phyloP scores from a whole-genome alignment of 164 flowering plant genomes.

The Santalum album region DNA sequence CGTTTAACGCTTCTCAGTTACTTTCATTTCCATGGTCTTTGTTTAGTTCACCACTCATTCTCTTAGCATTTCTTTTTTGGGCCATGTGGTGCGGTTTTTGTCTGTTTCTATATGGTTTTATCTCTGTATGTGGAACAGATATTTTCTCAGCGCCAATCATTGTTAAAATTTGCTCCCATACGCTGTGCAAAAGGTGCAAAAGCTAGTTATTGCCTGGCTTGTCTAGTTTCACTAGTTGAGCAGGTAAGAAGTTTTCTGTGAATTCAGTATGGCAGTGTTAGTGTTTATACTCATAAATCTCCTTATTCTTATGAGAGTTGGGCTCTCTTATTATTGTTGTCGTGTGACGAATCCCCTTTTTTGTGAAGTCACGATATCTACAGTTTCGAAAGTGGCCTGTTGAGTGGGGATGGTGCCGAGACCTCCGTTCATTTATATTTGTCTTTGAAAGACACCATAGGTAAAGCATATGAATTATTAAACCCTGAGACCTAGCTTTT shows the following conservation, averaged over 20 bases:
- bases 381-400: slow-evolving; percentile 74
- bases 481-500: not conserved
- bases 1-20: not conserved
- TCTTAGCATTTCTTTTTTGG: too few species aligned
- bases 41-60: too few species aligned
- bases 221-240: slow-evolving; percentile 78
- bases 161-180: slow-evolving; percentile 42
- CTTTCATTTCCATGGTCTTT: not conserved
- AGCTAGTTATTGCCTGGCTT: slow-evolving; percentile 69
- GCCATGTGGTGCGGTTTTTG: too few species aligned
- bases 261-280: not conserved
- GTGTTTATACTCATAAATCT: not conserved
- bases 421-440: slow-evolving; percentile 85
- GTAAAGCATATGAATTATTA: slow-evolving; percentile 22
- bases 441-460: slow-evolving; percentile 89
- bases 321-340: not conserved
- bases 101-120: too few species aligned
- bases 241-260: slow-evolving; percentile 43
- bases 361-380: slow-evolving; percentile 56
- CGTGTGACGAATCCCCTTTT: not conserved
- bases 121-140: slow-evolving; percentile 32
- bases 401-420: slow-evolving; percentile 99
- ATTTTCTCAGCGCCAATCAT: slow-evolving; percentile 41
- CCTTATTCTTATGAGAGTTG: not conserved
- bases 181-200: slow-evolving; percentile 41